Evolutionary conservation across 2,329 filamentous ascomycete genomes (phyloP), one percentile per base, ranked within the genome.

Genomic region (Magnaporthiopsis incrustans): DNA sequence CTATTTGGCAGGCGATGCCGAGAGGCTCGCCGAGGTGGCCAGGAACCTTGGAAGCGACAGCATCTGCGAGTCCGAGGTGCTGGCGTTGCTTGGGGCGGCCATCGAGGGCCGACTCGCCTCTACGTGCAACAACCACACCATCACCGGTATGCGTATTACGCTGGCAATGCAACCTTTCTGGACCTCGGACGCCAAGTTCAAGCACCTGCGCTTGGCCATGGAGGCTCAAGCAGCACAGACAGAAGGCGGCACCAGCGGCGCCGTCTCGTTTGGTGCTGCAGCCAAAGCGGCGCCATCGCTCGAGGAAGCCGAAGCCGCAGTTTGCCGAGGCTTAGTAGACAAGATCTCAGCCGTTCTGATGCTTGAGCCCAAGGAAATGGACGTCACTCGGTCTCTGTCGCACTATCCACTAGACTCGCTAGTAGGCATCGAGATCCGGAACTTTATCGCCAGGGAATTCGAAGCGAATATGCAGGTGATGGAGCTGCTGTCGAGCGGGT

Each of bases 161-260:
- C 75, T 75, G 22, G 71, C 73, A 2, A 73, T 75, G 67, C 72
- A 77, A 65, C 81, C 81, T 0, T 85, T 82, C 73, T 85, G 82
- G 78, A 78, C 77, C 4, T 68, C 73, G 3, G 83, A 86, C 62
- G 79, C 78, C 63, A 84, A 82, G 69, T 85, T 85, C 72, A 78
- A 77, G 63, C 73, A 78, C 38, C 74, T 85, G 18, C 77, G 77
- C 11, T 71, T 66, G 65, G 73, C 74, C 0, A 76, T 76, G 6
- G 74, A 78, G 64, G 72, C 70, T 5, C 74, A 78, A 63, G 71
- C 70, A 5, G 74, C 71, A 0, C 59, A 60, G 25, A 71, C 71
- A 2, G 70, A 73, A 15, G 63, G 61, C 27, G 67, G 67, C 53
- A 66, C 64, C 14, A 67, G 67, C 44, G 67, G 70, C 1, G 71